Percentiles rank a stretch among this genome's conserved stretches.
Evolutionary conservation across 768 basidiomycete genomes (phyloP).

Genomic region (Suillus plorans): DNA sequence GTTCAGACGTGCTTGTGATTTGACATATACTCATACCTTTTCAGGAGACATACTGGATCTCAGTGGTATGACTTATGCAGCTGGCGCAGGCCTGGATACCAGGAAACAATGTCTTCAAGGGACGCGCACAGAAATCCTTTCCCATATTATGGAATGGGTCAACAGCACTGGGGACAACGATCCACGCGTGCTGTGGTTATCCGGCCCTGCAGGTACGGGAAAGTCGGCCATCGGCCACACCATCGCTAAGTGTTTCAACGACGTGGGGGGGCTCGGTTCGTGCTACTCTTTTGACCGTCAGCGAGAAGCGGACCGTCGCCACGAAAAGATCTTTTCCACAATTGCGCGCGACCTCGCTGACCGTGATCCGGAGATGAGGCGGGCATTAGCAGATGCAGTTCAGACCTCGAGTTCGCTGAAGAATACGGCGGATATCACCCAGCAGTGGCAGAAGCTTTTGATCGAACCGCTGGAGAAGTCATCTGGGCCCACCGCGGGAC

Average conservation of each 20-base stretch:
- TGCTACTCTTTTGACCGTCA: slow-evolving; percentile 6
- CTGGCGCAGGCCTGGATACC: background rate
- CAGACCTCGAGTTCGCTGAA: background rate
- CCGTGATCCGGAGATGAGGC: background rate
- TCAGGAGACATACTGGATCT: background rate
- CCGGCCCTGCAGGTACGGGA: slow-evolving; percentile 24
- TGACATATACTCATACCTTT: background rate
- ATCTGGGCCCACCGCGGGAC: background rate
- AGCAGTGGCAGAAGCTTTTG: slow-evolving; percentile 6
- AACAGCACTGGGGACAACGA: slow-evolving; percentile 8
- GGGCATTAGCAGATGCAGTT: background rate
- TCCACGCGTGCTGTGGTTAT: slow-evolving; percentile 20
- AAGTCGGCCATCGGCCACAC: slow-evolving; percentile 19
- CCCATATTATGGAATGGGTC: slow-evolving; percentile 25
- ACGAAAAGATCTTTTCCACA: slow-evolving; percentile 16
- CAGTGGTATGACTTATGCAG: background rate
- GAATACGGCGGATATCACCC: background rate
- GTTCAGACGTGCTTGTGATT: background rate
- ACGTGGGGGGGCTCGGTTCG: slow-evolving; percentile 15
- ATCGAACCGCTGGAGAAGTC: background rate
- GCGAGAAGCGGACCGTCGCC: slow-evolving; percentile 7
- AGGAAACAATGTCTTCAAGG: background rate
- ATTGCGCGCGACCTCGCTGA: slow-evolving; percentile 20
- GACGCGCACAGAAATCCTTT: background rate
- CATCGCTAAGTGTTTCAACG: slow-evolving; percentile 8